These are phyloP conservation scores for Lodderomyces theae DNA, from an alignment of 1,139 yeast species.

Conservation along the genomic window DNA sequence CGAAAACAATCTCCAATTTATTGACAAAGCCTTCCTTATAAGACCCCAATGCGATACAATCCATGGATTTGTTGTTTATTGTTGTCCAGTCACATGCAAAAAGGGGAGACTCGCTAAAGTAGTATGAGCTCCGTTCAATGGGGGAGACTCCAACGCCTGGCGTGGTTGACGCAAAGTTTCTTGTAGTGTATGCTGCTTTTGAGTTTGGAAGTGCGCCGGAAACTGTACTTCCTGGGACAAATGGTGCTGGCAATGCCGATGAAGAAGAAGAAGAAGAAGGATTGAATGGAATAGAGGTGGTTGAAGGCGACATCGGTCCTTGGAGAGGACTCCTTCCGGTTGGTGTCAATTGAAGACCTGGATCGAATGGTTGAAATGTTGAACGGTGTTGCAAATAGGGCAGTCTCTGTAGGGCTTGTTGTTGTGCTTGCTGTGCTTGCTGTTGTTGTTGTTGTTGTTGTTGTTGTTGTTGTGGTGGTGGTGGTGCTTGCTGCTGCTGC, in stretches of 20 bases:
- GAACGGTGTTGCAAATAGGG: not conserved
- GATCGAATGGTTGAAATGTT: not conserved
- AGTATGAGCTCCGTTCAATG: conserved; percentile 46
- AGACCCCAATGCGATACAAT: conserved; percentile 62
- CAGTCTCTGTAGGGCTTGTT: conserved; percentile 1
- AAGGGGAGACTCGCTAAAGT: conserved; percentile 60
- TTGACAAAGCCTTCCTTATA: conserved; percentile 70
- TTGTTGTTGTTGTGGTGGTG: too few species aligned
- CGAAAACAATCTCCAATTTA: conserved; percentile 49
- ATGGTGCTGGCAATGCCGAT: not conserved
- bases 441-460: too few species aligned
- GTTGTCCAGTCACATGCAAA: conserved; percentile 68
- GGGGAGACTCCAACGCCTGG: conserved; percentile 7
- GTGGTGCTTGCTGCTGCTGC: too few species aligned
- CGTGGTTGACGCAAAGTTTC: not conserved
- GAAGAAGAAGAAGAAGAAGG: too few species aligned
- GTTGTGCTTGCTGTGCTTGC: too few species aligned
- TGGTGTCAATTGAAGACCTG: not conserved
- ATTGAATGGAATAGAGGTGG: not conserved
- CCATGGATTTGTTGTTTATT: conserved; percentile 34
- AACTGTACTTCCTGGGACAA: not conserved
- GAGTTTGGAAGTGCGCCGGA: not conserved
- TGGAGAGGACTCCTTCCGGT: conserved; percentile 3
- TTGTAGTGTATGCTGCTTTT: not conserved
- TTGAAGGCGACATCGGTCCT: not conserved